A percentile compares a stretch with the other conserved stretches of the same genome.
Conservation (phyloP, 495 filamentous ascomycete genomes). For the Aspergillus saccharolyticus region DNA sequence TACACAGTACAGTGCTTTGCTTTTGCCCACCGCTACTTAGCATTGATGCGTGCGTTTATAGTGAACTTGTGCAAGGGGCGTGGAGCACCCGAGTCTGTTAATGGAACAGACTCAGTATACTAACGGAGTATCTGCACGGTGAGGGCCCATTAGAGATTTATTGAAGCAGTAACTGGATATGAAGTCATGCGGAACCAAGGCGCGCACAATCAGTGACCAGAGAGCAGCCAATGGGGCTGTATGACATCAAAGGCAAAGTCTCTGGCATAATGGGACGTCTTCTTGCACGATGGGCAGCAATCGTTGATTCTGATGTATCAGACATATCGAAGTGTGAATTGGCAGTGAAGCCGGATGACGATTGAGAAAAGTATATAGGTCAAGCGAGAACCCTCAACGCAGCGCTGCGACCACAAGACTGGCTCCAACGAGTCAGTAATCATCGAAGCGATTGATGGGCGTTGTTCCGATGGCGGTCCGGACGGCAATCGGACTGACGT, state of each 20-base stretch:
- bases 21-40: no score
- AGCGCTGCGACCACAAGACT: no score
- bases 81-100: no score
- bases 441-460: neutral
- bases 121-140: neutral
- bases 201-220: neutral
- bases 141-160: neutral
- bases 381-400: no score
- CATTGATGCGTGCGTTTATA: no score
- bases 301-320: neutral
- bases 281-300: neutral
- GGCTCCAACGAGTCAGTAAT: no score
- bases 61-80: no score
- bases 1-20: no score
- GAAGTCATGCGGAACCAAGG: neutral
- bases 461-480: neutral
- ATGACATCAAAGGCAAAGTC: conserved; percentile 7
- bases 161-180: neutral
- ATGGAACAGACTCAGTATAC: no score
- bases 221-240: neutral
- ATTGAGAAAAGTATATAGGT: no score
- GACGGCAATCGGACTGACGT: neutral
- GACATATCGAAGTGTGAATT: conserved; percentile 1
- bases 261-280: neutral
- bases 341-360: neutral